Percentiles rank a stretch among this genome's conserved stretches.
phyloP scores from a whole-genome alignment of 2,329 filamentous ascomycete genomes.

The Colletotrichum sp. region DNA sequence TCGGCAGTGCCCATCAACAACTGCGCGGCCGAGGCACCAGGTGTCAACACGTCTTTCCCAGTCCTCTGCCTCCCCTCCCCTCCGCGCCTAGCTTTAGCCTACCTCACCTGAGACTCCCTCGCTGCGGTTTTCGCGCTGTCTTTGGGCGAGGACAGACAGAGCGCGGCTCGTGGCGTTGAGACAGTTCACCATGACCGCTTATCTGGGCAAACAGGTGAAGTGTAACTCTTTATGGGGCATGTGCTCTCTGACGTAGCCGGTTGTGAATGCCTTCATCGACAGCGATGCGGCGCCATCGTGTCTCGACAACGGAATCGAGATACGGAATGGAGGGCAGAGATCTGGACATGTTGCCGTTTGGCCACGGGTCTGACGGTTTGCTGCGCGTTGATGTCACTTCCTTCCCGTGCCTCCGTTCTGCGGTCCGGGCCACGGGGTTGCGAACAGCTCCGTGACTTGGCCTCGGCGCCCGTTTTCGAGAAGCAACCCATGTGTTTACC shows the following conservation, averaged over 20 bases:
- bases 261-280: constrained; percentile 6
- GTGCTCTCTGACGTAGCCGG: constrained; percentile 9
- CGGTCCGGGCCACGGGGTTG: background rate
- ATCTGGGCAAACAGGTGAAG: background rate
- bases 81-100: background rate
- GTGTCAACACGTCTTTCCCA: background rate
- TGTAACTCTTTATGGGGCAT: background rate
- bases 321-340: background rate
- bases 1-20: background rate
- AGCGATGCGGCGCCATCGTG: background rate
- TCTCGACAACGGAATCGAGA: constrained; percentile 1
- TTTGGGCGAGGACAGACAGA: background rate
- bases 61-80: background rate
- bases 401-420: constrained; percentile 4
- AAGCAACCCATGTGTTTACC: background rate
- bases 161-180: constrained; percentile 14
- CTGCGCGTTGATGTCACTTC: constrained; percentile 17
- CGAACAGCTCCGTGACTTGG: constrained; percentile 5
- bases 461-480: background rate
- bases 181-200: constrained; percentile 1
- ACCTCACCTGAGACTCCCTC: background rate
- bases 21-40: background rate
- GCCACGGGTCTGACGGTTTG: background rate
- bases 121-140: background rate
- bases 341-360: background rate